phyloP scores from a whole-genome alignment of 1,139 yeast species.

The Nakaseomyces sp. region DNA sequence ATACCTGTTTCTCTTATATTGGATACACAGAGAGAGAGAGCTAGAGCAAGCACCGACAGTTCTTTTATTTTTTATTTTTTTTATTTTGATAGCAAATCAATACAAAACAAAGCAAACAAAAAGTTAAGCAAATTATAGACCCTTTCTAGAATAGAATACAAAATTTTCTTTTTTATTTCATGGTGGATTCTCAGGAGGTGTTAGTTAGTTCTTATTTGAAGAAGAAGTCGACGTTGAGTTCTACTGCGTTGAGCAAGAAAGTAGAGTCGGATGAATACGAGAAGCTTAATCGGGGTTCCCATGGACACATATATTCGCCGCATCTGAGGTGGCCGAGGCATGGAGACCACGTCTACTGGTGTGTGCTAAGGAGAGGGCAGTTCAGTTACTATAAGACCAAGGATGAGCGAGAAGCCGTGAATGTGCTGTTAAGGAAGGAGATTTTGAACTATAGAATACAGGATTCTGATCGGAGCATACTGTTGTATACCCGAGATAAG shows the following conservation, averaged over 20 bases:
- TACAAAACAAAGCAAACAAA: neutral
- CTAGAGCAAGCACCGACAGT: too few species aligned
- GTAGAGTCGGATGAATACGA: neutral
- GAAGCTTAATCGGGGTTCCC: conserved; percentile 5
- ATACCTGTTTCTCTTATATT: too few species aligned
- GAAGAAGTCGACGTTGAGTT: conserved; percentile 1
- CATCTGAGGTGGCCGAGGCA: conserved; percentile 10
- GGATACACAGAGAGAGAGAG: too few species aligned
- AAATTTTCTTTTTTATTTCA: neutral
- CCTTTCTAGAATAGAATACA: too few species aligned
- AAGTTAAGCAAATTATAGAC: neutral
- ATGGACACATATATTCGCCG: conserved; percentile 5
- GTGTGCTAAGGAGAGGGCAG: conserved; percentile 48
- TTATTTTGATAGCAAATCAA: too few species aligned
- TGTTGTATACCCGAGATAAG: conserved; percentile 16
- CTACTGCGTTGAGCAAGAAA: conserved; percentile 5
- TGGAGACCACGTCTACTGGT: conserved; percentile 35
- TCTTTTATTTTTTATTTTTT: too few species aligned
- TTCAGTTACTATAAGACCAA: conserved; percentile 51
- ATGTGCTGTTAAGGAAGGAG: conserved; percentile 37
- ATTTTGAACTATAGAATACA: conserved; percentile 26
- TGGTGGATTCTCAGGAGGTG: conserved; percentile 3
- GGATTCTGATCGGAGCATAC: conserved; percentile 11
- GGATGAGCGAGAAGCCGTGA: conserved; percentile 47
- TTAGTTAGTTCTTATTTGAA: conserved; percentile 3